phyloP scores from a whole-genome alignment of 225 moss, liverwort and hornwort species.

The Bryoerythrophyllum caledonicum region DNA sequence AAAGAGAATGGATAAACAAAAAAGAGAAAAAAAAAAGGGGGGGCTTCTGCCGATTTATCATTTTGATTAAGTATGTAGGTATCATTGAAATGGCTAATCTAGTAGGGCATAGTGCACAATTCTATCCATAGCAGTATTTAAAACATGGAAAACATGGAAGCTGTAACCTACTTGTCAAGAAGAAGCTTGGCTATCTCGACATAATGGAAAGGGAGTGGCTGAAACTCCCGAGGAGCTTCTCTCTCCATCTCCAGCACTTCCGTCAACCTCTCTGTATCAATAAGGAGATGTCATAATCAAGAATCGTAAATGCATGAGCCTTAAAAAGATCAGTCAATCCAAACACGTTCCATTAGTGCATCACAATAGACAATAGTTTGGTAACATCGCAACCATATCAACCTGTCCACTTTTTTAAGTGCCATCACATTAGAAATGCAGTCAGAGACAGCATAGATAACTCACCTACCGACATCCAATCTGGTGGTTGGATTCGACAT shows the following conservation, averaged over 20 bases:
- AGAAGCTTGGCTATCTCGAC: constrained; percentile 93
- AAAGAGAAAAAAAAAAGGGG: neutral
- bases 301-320: constrained; percentile 1
- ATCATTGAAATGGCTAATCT: neutral
- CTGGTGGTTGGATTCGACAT: constrained; percentile 85
- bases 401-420: neutral
- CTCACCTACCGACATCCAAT: constrained; percentile 96
- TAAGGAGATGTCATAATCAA: constrained; percentile 25
- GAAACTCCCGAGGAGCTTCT: constrained; percentile 90
- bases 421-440: constrained; percentile 1
- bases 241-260: constrained; percentile 89
- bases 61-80: neutral
- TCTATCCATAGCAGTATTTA: neutral
- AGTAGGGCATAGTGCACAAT: constrained; percentile 4
- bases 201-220: constrained; percentile 95
- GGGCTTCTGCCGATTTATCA: neutral
- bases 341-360: neutral
- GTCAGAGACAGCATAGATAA: constrained; percentile 19
- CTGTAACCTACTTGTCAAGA: constrained; percentile 73
- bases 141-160: constrained; percentile 15
- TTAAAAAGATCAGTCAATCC: neutral
- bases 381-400: neutral
- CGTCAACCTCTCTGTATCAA: constrained; percentile 75
- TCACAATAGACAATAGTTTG: neutral
- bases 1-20: neutral